Evolutionary conservation across 139 green algal species (phyloP).

Genomic region (Trebouxia sp.): DNA sequence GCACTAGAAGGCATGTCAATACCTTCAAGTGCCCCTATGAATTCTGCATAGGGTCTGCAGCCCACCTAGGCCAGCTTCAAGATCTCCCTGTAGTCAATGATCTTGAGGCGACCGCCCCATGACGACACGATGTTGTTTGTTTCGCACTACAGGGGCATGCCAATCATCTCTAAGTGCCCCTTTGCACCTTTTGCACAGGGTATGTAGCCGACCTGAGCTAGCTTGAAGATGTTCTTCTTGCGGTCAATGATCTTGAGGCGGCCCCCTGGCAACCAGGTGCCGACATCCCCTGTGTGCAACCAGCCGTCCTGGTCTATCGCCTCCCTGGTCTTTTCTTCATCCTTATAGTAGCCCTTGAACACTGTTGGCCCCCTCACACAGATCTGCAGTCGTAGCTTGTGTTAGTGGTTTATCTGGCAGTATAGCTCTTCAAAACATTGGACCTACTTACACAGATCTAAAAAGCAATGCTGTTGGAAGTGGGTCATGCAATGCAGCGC

Average conservation of each 20-base stretch:
- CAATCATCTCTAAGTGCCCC: too few relatives aligned
- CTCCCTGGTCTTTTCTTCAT: slow-evolving; percentile 74
- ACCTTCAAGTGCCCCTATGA: too few relatives aligned
- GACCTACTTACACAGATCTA: too few relatives aligned
- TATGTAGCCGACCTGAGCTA: slow-evolving; percentile 68
- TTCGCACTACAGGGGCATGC: too few relatives aligned
- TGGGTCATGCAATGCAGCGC: too few relatives aligned
- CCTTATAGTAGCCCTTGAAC: slow-evolving; percentile 90
- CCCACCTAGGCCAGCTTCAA: slow-evolving; percentile 88
- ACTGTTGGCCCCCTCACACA: slow-evolving; percentile 90
- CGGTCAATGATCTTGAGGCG: slow-evolving; percentile 97
- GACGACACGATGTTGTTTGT: too few relatives aligned
- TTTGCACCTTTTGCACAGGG: too few relatives aligned
- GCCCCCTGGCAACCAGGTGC: slow-evolving; percentile 70
- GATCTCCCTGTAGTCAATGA: slow-evolving; percentile 97
- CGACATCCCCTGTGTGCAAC: slow-evolving; percentile 95
- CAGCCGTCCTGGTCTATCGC: slow-evolving; percentile 89
- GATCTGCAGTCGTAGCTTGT: slow-evolving; percentile 67
- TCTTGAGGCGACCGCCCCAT: too few relatives aligned
- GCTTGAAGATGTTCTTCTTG: slow-evolving; percentile 98
- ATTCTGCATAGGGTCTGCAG: too few relatives aligned
- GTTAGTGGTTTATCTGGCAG: too few relatives aligned
- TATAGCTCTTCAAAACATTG: too few relatives aligned
- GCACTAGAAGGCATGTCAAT: too few relatives aligned
- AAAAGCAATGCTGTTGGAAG: not conserved